These are phyloP conservation scores for Fusarium sp. DNA, from an alignment of 2,329 filamentous ascomycete species.

Conservation along the genomic window DNA sequence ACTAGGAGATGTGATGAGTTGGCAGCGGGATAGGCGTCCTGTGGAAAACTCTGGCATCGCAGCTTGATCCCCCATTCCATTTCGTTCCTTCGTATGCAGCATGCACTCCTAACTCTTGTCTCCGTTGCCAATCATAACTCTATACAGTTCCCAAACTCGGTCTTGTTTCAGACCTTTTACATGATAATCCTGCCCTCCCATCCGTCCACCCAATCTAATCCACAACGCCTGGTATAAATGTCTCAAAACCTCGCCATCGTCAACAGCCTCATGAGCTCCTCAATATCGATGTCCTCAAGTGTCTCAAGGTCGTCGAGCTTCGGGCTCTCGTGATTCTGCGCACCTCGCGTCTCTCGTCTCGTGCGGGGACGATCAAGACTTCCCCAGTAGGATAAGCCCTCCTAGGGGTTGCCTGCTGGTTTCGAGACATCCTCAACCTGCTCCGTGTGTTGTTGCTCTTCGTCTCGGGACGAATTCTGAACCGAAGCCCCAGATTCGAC, in stretches of 20 bases:
- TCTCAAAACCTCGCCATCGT: slow-evolving; percentile 41
- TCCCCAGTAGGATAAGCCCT: slow-evolving; percentile 33
- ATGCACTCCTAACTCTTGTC: slow-evolving; percentile 44
- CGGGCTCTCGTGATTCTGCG: slow-evolving; percentile 12
- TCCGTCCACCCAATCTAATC: slow-evolving; percentile 41
- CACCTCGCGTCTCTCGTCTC: slow-evolving; percentile 20
- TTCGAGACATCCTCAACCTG: slow-evolving; percentile 42
- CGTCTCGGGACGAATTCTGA: slow-evolving; percentile 18
- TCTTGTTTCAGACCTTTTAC: slow-evolving; percentile 33
- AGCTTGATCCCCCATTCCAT: slow-evolving; percentile 50
- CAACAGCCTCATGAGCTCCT: slow-evolving; percentile 48
- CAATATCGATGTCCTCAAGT: slow-evolving; percentile 51
- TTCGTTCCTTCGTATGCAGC: slow-evolving; percentile 46
- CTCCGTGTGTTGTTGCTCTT: slow-evolving; percentile 39
- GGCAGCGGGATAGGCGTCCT: slow-evolving; percentile 44
- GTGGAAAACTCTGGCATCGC: slow-evolving; percentile 49
- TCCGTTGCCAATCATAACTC: slow-evolving; percentile 43
- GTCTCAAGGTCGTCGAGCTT: slow-evolving; percentile 47
- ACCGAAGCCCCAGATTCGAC: slow-evolving; percentile 23
- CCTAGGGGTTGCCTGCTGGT: slow-evolving; percentile 42
- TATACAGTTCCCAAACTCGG: slow-evolving; percentile 43
- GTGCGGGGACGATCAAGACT: slow-evolving; percentile 31
- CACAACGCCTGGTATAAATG: slow-evolving; percentile 46
- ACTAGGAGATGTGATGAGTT: slow-evolving; percentile 46
- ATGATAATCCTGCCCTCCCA: slow-evolving; percentile 34